phyloP scores from a whole-genome alignment of 495 filamentous ascomycete species.

The Penicillium flavigenum region DNA sequence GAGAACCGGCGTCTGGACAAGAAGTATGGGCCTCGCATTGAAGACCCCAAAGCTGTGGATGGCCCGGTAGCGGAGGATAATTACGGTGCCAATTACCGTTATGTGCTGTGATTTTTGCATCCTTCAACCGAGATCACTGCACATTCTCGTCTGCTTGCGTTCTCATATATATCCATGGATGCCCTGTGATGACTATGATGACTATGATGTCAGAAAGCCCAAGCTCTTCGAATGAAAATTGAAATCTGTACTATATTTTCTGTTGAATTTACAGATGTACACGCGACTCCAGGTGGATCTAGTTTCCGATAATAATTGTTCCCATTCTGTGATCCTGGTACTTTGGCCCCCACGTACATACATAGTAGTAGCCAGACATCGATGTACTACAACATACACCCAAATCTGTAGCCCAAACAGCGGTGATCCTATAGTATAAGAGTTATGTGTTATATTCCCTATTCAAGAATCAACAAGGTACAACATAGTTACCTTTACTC shows the following conservation, averaged over 20 bases:
- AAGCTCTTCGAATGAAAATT: not conserved
- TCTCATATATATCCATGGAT: not conserved
- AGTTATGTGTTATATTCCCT: not conserved
- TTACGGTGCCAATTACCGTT: constrained; percentile 50
- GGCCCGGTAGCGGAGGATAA: constrained; percentile 46
- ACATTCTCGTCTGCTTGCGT: not conserved
- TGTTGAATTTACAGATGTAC: not conserved
- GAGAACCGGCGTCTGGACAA: constrained; percentile 61
- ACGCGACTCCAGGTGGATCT: not conserved
- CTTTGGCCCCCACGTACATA: not conserved
- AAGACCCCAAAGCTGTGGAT: constrained; percentile 21
- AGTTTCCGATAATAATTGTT: not conserved
- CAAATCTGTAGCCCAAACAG: too few relatives aligned
- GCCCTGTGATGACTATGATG: not conserved
- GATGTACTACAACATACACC: not conserved
- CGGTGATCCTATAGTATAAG: not conserved
- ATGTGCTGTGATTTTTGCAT: constrained; percentile 37
- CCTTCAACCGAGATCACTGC: not conserved
- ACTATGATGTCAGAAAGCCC: not conserved
- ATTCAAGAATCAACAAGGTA: not conserved
- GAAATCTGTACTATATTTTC: not conserved
- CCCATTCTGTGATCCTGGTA: not conserved
- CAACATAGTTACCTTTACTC: not conserved
- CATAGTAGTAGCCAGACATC: not conserved
- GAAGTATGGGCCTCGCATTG: constrained; percentile 41